Conservation (phyloP, 2,329 filamentous ascomycete species). For the Huntiella bhutanensis region DNA sequence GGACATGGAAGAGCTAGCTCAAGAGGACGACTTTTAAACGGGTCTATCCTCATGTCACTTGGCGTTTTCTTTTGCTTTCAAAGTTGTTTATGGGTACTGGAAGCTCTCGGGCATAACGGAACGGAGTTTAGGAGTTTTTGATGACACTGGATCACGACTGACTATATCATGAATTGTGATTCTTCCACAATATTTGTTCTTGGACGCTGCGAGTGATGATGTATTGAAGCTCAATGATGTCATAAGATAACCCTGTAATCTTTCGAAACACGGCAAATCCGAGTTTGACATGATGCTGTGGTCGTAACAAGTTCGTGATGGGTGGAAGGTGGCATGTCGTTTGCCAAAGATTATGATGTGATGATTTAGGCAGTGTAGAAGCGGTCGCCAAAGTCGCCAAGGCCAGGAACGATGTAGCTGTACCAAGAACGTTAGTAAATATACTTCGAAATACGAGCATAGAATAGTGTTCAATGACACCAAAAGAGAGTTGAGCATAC, state of each 20-base stretch:
- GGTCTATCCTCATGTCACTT: background rate
- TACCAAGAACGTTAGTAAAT: constrained; percentile 4
- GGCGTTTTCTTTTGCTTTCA: background rate
- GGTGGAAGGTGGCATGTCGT: no score
- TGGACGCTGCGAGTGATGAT: background rate
- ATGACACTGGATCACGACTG: no score
- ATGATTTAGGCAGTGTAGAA: constrained; percentile 49
- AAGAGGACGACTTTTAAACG: constrained; percentile 8
- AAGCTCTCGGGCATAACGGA: constrained; percentile 1
- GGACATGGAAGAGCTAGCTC: constrained; percentile 7
- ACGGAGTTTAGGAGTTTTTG: constrained; percentile 3
- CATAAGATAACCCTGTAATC: background rate
- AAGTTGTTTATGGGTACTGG: background rate
- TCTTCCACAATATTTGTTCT: background rate
- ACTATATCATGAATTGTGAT: background rate
- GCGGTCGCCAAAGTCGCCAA: constrained; percentile 88
- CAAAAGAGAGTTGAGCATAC: constrained; percentile 31
- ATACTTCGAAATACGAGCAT: background rate
- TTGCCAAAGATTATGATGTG: no score
- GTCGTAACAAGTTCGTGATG: no score
- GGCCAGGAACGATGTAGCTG: constrained; percentile 85
- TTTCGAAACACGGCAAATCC: no score
- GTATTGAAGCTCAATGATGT: background rate
- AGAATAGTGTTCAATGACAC: background rate
- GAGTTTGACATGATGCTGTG: no score